Evolutionary conservation across 495 filamentous ascomycete genomes (phyloP).

Genomic region (Aspergillus leporis): DNA sequence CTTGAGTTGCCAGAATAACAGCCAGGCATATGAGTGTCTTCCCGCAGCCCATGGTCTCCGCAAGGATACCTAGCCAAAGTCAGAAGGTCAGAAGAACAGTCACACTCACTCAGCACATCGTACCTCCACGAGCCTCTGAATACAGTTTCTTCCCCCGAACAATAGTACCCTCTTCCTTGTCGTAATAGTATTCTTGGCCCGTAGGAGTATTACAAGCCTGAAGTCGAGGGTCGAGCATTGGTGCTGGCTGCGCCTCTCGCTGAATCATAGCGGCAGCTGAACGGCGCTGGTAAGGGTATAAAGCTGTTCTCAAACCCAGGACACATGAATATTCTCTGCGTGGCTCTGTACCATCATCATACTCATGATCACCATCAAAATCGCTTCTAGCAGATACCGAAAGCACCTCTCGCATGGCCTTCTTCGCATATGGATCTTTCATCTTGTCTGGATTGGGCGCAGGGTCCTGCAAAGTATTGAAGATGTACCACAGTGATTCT

Average conservation of each 20-base stretch:
- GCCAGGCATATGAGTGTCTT: constrained; percentile 90
- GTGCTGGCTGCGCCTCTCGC: constrained; percentile 65
- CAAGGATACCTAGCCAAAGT: constrained; percentile 35
- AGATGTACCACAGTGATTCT: constrained; percentile 76
- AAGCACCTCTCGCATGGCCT: constrained; percentile 66
- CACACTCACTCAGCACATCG: constrained; percentile 5
- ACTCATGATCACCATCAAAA: neutral
- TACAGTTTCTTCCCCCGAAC: constrained; percentile 66
- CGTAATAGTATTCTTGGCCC: constrained; percentile 69
- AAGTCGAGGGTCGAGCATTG: constrained; percentile 73
- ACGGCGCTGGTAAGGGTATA: constrained; percentile 79
- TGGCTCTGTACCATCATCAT: neutral
- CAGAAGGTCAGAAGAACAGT: neutral
- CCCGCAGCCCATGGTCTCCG: constrained; percentile 70
- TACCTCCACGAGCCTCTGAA: constrained; percentile 73
- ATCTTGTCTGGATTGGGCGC: constrained; percentile 54
- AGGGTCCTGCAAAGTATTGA: constrained; percentile 81
- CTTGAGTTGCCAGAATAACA: constrained; percentile 76
- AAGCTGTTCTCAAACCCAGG: constrained; percentile 61
- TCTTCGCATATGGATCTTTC: constrained; percentile 52
- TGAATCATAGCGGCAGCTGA: constrained; percentile 87
- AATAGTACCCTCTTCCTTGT: constrained; percentile 61
- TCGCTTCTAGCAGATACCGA: constrained; percentile 1
- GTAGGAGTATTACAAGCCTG: constrained; percentile 55
- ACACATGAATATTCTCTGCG: constrained; percentile 38